phyloP scores from a whole-genome alignment of 2,329 filamentous ascomycete genomes.

The Ophiognomonia clavigignenti-juglandacearum region DNA sequence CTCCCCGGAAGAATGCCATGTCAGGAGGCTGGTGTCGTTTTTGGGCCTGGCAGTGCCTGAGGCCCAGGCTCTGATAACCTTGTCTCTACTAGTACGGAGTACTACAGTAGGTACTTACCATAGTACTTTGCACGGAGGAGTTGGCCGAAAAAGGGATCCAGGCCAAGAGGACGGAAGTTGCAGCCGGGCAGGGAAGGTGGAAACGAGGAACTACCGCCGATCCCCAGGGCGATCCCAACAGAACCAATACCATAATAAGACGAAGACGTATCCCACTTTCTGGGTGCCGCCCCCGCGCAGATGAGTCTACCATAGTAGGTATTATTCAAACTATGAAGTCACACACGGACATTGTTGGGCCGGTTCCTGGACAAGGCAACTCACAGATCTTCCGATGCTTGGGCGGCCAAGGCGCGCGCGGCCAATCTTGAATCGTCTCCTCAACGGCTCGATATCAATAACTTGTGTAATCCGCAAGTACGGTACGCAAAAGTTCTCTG shows the following conservation, averaged over 20 bases:
- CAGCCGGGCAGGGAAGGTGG: conserved; percentile 1
- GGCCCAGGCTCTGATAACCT: no score
- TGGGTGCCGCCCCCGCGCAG: no score
- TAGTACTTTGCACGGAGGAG: background rate
- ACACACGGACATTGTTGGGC: background rate
- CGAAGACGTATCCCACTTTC: background rate
- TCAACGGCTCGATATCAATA: no score
- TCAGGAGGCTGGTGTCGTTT: no score
- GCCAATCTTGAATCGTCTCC: background rate
- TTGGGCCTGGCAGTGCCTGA: no score
- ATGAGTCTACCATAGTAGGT: no score
- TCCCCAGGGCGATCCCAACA: background rate
- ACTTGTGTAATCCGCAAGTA: no score
- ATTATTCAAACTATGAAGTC: background rate
- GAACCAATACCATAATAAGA: background rate
- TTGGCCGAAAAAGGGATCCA: background rate
- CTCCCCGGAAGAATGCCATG: no score
- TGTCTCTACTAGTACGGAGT: no score
- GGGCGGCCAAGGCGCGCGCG: background rate
- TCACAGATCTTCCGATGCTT: background rate
- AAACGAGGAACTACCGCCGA: background rate
- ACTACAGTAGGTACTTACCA: background rate
- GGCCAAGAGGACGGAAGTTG: background rate
- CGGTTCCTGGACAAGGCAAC: background rate
- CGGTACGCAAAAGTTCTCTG: no score